phyloP scores from a whole-genome alignment of 2,329 filamentous ascomycete genomes.

The Aspergillus eucalypticola region DNA sequence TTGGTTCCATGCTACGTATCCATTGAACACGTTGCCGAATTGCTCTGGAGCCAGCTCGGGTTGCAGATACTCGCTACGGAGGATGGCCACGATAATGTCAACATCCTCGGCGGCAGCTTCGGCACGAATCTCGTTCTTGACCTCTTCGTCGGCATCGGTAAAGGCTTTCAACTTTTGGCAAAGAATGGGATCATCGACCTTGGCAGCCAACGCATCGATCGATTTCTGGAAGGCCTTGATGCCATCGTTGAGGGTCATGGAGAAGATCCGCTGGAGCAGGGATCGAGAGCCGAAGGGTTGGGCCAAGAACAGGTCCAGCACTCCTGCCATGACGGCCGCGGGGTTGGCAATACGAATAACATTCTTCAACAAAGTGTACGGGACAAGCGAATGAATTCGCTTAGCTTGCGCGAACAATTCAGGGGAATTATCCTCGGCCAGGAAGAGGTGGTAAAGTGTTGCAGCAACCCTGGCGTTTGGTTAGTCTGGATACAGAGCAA shows the following conservation, averaged over 20 bases:
- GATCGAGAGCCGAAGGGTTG: slow-evolving; percentile 91
- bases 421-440: slow-evolving; percentile 96
- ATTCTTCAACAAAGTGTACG: slow-evolving; percentile 92
- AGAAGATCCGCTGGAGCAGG: slow-evolving; percentile 91
- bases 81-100: slow-evolving; percentile 81
- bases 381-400: slow-evolving; percentile 90
- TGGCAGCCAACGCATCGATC: slow-evolving; percentile 73
- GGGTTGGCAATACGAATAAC: slow-evolving; percentile 96
- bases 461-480: slow-evolving; percentile 67
- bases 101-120: slow-evolving; percentile 74
- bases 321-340: slow-evolving; percentile 92
- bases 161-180: slow-evolving; percentile 81
- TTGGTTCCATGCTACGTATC: slow-evolving; percentile 93
- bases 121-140: slow-evolving; percentile 71
- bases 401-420: slow-evolving; percentile 93
- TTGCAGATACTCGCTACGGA: slow-evolving; percentile 74
- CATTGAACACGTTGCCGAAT: slow-evolving; percentile 84
- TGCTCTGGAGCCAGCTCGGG: slow-evolving; percentile 73
- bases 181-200: slow-evolving; percentile 79
- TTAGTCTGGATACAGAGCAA: not conserved
- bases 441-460: slow-evolving; percentile 93
- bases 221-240: slow-evolving; percentile 83
- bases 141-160: slow-evolving; percentile 69
- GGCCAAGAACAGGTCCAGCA: slow-evolving; percentile 91
- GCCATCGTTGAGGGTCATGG: slow-evolving; percentile 84